Base-by-base conservation (phyloP, 2,329 filamentous ascomycete genomes). In the Colletotrichum australisinense region DNA sequence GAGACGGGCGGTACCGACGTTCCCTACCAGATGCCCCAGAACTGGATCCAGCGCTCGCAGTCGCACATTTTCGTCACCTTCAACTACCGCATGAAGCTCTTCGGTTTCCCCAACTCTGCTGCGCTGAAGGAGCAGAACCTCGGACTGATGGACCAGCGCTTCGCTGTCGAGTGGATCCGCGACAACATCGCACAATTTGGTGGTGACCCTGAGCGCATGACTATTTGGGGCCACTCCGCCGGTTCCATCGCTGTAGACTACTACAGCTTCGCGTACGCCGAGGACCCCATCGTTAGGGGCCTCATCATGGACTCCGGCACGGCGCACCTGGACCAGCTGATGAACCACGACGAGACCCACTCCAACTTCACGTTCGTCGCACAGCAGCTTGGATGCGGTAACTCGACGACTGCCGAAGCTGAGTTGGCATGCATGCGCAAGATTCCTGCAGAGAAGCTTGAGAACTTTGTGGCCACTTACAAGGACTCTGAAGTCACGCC, bases 61-160 rank as follows among this genome's bases (percentile, higher is more conserved):
- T 46, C 35, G 49, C 79, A 80, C 69, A 78, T 82, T 38, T 78
- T 81, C 16, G 77, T 81, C 3, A 68, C 75, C 5, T 79, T 80
- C 74, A 81, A 81, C 75, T 79, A 81, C 73, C 77, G 79, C 30
- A 63, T 78, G 55, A 77, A 78, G 72, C 78, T 81, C 75, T 78
- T 81, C 53, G 80, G 80, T 22, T 80, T 78, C 63, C 79, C 79
- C 63, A 79, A 78, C 67, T 79, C 79, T 5, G 77, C 74, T 9
- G 80, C 76, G 1, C 72, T 81, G 0, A 62, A 66, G 28, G 63
- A 74, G 42, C 79, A 83, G 58, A 90, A 90, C 71, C 76, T 88
- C 2, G 89, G 87, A 1, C 78, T 90, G 6, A 81, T 85, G 5
- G 89, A 92, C 76, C 88, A 91, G 76, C 83, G 88, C 2, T 75